Percentiles rank a stretch among this genome's conserved stretches.
Conservation (phyloP, 305 asterid genomes). For the Fraxinus paxiana region DNA sequence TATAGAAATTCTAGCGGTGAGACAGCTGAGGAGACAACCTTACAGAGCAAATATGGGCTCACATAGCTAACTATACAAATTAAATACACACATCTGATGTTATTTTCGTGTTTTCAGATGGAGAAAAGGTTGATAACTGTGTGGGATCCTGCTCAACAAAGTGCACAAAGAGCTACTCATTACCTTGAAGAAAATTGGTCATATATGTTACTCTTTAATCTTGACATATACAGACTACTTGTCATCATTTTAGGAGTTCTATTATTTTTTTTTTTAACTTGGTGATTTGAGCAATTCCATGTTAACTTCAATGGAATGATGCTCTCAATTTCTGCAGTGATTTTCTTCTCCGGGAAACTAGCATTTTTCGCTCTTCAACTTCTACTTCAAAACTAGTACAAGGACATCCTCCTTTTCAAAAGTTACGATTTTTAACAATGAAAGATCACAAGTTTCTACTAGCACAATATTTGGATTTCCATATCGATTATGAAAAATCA, state of each 20-base stretch:
- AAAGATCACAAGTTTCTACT: neutral
- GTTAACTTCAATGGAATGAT: neutral
- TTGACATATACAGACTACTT: neutral
- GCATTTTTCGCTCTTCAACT: neutral
- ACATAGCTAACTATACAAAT: neutral
- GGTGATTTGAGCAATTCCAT: neutral
- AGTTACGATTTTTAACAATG: neutral
- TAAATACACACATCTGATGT: neutral
- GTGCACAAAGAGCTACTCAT: conserved; percentile 57
- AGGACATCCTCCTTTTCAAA: neutral
- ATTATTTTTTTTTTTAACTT: neutral
- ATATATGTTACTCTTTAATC: neutral
- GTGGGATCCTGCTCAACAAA: conserved; percentile 79
- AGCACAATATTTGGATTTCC: neutral
- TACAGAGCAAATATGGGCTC: neutral
- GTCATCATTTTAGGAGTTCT: neutral
- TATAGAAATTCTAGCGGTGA: neutral
- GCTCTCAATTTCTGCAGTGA: neutral
- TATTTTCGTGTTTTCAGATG: conserved; percentile 38
- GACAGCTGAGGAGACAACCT: neutral
- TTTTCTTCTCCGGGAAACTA: neutral
- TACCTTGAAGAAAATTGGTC: conserved; percentile 31
- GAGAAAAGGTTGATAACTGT: conserved; percentile 63
- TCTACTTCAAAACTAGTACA: neutral
- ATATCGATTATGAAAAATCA: neutral